Percentiles rank a stretch among this genome's conserved stretches.
These are phyloP conservation scores for Kodamaea restingae DNA, from an alignment of 805 yeast genomes.

Conservation along the genomic window DNA sequence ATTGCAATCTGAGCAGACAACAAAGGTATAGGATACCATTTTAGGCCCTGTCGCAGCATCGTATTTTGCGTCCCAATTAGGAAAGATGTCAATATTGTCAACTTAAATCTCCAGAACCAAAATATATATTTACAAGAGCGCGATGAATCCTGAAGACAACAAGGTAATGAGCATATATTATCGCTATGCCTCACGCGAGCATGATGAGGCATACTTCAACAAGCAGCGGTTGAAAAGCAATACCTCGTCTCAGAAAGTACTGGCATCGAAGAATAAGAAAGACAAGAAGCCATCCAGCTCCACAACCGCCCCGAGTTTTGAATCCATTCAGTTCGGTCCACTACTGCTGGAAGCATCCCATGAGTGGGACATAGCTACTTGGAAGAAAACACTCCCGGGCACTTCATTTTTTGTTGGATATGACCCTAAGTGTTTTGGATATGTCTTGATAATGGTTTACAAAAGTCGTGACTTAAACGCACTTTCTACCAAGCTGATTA, in stretches of 20 bases:
- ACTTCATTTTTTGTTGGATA: slow-evolving; percentile 52
- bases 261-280: too few relatives aligned
- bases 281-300: too few relatives aligned
- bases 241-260: too few relatives aligned
- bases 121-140: slow-evolving; percentile 3
- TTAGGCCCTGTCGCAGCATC: neutral
- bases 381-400: slow-evolving; percentile 42
- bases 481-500: slow-evolving; percentile 52
- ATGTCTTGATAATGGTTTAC: slow-evolving; percentile 47
- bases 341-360: neutral
- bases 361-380: slow-evolving; percentile 19
- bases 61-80: slow-evolving; percentile 2
- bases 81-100: slow-evolving; percentile 5
- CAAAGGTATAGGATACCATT: too few relatives aligned
- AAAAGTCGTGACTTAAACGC: slow-evolving; percentile 42
- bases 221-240: neutral
- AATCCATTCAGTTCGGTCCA: neutral
- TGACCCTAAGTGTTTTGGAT: slow-evolving; percentile 44
- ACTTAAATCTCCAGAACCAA: neutral
- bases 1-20: too few relatives aligned
- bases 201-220: slow-evolving; percentile 21
- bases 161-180: slow-evolving; percentile 33
- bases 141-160: neutral
- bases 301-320: too few relatives aligned
- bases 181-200: slow-evolving; percentile 37